Evolutionary conservation across 352 stramenopile genomes (phyloP).

Genomic region (Sclerospora graminicola): DNA sequence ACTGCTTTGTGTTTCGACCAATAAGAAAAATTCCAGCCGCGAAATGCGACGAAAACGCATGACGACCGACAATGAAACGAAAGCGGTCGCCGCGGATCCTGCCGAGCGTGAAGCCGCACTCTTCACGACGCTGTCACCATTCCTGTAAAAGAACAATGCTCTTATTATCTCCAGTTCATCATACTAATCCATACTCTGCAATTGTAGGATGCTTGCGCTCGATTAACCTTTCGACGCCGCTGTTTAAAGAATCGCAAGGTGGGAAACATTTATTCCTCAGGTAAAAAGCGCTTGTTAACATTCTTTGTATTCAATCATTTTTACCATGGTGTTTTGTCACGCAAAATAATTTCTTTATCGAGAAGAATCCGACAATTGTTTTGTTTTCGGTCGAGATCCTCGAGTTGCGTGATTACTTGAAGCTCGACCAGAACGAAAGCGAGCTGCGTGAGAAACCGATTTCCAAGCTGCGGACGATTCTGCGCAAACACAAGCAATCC

Average conservation of each 20-base stretch:
- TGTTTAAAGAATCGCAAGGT: slow-evolving; percentile 97
- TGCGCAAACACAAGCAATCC: slow-evolving; percentile 43
- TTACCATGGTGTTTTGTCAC: too few relatives aligned
- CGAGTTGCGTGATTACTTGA: slow-evolving; percentile 89
- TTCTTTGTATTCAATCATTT: too few relatives aligned
- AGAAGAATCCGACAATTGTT: slow-evolving; percentile 99
- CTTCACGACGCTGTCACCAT: too few relatives aligned
- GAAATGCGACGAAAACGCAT: too few relatives aligned
- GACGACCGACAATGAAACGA: too few relatives aligned
- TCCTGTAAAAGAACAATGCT: slow-evolving; percentile 30
- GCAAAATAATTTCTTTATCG: slow-evolving; percentile 95
- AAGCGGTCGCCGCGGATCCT: too few relatives aligned
- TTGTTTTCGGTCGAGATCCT: slow-evolving; percentile 99
- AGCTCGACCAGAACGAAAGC: slow-evolving; percentile 40
- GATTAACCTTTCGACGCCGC: slow-evolving; percentile 95
- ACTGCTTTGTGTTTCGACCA: too few relatives aligned
- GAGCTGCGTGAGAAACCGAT: slow-evolving; percentile 50
- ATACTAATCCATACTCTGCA: slow-evolving; percentile 2
- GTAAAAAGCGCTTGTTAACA: slow-evolving; percentile 93
- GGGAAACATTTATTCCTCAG: slow-evolving; percentile 95
- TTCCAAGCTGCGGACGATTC: slow-evolving; percentile 42
- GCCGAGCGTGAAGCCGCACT: too few relatives aligned
- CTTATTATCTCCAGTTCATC: neutral
- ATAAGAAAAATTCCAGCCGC: too few relatives aligned
- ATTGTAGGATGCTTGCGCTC: slow-evolving; percentile 89